These are phyloP conservation scores for Leucocoprinus leucothites DNA, from an alignment of 768 basidiomycete genomes.

Conservation along the genomic window DNA sequence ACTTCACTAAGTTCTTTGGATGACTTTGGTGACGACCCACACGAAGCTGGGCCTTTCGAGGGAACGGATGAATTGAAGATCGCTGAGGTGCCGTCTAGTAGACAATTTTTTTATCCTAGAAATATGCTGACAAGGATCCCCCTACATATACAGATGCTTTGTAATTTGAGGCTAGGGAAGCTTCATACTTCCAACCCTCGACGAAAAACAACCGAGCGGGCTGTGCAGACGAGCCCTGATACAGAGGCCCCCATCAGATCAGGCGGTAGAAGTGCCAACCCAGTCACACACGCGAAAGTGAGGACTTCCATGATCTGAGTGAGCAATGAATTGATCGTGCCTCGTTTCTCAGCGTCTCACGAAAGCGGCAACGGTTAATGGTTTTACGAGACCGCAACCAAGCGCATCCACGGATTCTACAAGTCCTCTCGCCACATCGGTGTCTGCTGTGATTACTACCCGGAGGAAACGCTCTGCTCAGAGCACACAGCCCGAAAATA, in stretches of 20 bases:
- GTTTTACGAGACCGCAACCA: slow-evolving; percentile 6
- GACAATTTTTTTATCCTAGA: neutral
- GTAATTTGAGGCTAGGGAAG: slow-evolving; percentile 18
- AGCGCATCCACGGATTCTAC: slow-evolving; percentile 23
- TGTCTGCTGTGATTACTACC: slow-evolving; percentile 18
- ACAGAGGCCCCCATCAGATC: neutral
- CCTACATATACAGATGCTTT: slow-evolving; percentile 23
- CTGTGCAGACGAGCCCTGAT: slow-evolving; percentile 28
- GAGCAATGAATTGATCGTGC: neutral
- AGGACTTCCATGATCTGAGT: neutral
- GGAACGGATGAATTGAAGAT: slow-evolving; percentile 51
- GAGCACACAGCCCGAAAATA: slow-evolving; percentile 24
- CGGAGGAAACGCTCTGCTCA: slow-evolving; percentile 35
- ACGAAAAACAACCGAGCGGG: slow-evolving; percentile 23
- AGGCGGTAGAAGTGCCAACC: slow-evolving; percentile 1
- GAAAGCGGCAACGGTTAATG: slow-evolving; percentile 6
- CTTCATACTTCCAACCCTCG: slow-evolving; percentile 12
- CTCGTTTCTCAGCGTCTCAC: slow-evolving; percentile 1
- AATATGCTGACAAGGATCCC: neutral
- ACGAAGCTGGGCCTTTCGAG: slow-evolving; percentile 22
- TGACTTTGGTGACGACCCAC: slow-evolving; percentile 44
- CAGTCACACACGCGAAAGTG: neutral
- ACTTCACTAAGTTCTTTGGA: slow-evolving; percentile 74
- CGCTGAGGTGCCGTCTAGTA: slow-evolving; percentile 48
- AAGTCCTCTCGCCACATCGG: slow-evolving; percentile 31